Evolutionary conservation across 768 basidiomycete species (phyloP), one percentile per base, ranked within the genome.

Genomic region (Xerocomellus intermedius): DNA sequence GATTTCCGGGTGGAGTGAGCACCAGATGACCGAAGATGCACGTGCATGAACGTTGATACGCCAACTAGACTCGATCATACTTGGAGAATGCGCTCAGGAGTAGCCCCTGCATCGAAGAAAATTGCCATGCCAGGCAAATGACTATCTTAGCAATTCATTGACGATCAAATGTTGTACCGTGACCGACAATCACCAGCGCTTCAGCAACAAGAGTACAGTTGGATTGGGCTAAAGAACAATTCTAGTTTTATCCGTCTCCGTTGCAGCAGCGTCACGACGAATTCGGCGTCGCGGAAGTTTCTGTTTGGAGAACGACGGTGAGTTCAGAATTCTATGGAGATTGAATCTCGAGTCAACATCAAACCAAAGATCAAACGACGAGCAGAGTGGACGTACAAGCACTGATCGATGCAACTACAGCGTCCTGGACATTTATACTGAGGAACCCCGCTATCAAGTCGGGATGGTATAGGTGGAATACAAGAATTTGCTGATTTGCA

Each of bases 361-460:
- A 47, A 56, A 17, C 17, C 28, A 45, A 50, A 19, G 22, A 49
- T 50, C 39, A 9, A 44, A 19, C n/a, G 49, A 45, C 6, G 17
- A 62, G 26, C 26, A 37, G n/a, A 10, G 38, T 38, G 33, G 32
- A 67, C 62, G 50, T 21, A 69, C 67, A 61, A 24, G 54, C 36
- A 41, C 36, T 53, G 42, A 46, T 57, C 32, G 45, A 54, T 58
- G 22, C n/a, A n/a, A 50, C 32, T 22, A 57, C 33, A 38, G 46
- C 24, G 36, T 49, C 39, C 38, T 35, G 28, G 28, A 43, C 22
- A 42, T 45, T 50, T 51, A 42, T 37, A 45, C 36, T 28, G 48
- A 43, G 43, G 22, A 54, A 41, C 39, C 30, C 5, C 30, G 43
- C 42, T 19, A 42, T 56, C 50, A 41, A 54, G 52, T 32, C 26